phyloP scores from a whole-genome alignment of 495 filamentous ascomycete species.

The Rostrohypoxylon terebratum region DNA sequence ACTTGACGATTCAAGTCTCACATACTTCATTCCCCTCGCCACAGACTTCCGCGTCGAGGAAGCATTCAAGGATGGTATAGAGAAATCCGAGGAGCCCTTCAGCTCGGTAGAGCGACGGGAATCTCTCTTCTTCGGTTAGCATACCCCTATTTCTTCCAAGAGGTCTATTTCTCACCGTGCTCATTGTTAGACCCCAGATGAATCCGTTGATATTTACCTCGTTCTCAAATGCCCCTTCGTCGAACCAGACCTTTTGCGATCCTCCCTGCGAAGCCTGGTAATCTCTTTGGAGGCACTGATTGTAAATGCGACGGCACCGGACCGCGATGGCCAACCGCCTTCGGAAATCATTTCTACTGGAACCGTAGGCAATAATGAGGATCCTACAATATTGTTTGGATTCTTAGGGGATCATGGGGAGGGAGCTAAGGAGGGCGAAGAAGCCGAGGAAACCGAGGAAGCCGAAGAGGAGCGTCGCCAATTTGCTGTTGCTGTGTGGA shows the following conservation, averaged over 20 bases:
- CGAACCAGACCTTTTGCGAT: slow-evolving; percentile 68
- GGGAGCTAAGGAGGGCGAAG: slow-evolving; percentile 52
- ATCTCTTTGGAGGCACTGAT: slow-evolving; percentile 78
- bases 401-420: slow-evolving; percentile 50
- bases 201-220: slow-evolving; percentile 77
- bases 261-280: slow-evolving; percentile 70
- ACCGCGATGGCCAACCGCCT: slow-evolving; percentile 60
- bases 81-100: slow-evolving; percentile 54
- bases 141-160: slow-evolving; percentile 48
- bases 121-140: slow-evolving; percentile 75
- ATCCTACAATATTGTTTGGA: slow-evolving; percentile 71
- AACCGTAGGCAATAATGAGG: slow-evolving; percentile 66
- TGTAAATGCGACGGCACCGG: slow-evolving; percentile 66
- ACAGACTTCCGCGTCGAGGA: slow-evolving; percentile 74
- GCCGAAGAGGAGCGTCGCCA: slow-evolving; percentile 47
- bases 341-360: slow-evolving; percentile 76
- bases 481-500: slow-evolving; percentile 83
- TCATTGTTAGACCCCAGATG: slow-evolving; percentile 79
- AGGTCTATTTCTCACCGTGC: slow-evolving; percentile 63
- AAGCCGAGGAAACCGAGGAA: slow-evolving; percentile 56
- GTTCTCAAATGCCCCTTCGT: slow-evolving; percentile 75
- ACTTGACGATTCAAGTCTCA: slow-evolving; percentile 76
- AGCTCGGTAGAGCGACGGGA: slow-evolving; percentile 62
- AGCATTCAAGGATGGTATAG: slow-evolving; percentile 52
- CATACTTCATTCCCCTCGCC: slow-evolving; percentile 80